Base-by-base conservation (phyloP, 805 yeast genomes). In the Teunomyces tritomae region DNA sequence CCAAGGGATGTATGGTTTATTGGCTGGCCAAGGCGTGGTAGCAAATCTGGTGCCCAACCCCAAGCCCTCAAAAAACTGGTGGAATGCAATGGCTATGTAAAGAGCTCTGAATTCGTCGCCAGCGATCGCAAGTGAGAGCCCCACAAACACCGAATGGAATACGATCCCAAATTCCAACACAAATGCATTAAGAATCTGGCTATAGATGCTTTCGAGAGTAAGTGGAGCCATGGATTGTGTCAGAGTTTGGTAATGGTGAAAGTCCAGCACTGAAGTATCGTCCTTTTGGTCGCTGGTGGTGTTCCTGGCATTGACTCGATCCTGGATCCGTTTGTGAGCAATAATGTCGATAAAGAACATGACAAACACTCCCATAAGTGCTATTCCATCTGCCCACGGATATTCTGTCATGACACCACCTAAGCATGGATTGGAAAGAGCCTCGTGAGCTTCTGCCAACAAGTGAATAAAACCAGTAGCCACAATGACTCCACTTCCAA, bases 181-280 rank as follows among this genome's bases (percentile, higher is more conserved):
- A 43, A 82, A 76, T 0, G 81, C 77, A 9, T 78, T 77, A 8
- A 83, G 58, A 11, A 85, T 57, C 61, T 84, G 85, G 33, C 79
- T 81, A 36, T 77, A 69, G 57, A 44, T 32, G n/a, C 28, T 39
- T 43, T 43, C 49, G 26, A 27, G 13, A 16, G 40, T 37, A 7
- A 17, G 8, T 8, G 39, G 39, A 10, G 13, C n/a, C n/a, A 34
- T 7, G 6, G 26, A 17, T 8, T 13, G 14, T 2, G 39, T 5
- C 27, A 34, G 39, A 4, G 7, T 17, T 17, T 10, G 20, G 14
- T 20, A 20, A 13, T 35, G 13, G 1, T 26, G 40, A 14, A 37
- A 37, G 13, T 37, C 40, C 40, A 37, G 40, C 13, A 26, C 27
- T 11, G 16, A 11, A 7, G 11, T 20, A 9, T 20, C 20, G 9